These are phyloP conservation scores for Solanum hybrid DNA, from an alignment of 305 asterid genomes.

Conservation along the genomic window DNA sequence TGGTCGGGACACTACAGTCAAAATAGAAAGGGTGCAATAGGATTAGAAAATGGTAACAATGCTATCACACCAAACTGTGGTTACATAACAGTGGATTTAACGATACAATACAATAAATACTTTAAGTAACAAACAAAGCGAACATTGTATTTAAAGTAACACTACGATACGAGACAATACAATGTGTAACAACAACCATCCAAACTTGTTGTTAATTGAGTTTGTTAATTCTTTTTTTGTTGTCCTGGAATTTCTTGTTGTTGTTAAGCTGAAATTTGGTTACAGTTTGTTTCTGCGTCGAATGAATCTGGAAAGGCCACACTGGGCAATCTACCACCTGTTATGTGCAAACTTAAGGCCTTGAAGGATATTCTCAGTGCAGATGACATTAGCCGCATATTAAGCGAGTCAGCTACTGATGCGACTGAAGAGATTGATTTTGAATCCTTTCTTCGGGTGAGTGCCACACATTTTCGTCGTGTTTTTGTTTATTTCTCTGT, in stretches of 20 bases:
- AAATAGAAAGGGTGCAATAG: neutral
- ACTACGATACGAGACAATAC: neutral
- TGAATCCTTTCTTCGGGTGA: conserved; percentile 73
- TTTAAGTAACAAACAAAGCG: neutral
- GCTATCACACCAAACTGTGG: neutral
- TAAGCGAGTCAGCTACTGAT: conserved; percentile 46
- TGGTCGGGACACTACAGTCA: neutral
- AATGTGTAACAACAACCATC: neutral
- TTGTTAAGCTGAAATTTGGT: neutral
- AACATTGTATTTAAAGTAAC: neutral
- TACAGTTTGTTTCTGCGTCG: conserved; percentile 50
- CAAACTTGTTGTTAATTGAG: neutral
- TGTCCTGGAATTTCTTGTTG: neutral
- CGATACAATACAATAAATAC: neutral
- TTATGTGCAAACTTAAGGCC: conserved; percentile 55
- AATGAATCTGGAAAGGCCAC: conserved; percentile 53
- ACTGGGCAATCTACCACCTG: conserved; percentile 54
- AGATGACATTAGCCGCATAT: conserved; percentile 53
- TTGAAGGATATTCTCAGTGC: conserved; percentile 30
- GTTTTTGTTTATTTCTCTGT: neutral
- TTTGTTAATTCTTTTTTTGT: neutral
- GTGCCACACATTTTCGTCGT: neutral
- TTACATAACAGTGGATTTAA: neutral
- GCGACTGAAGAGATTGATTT: conserved; percentile 56
- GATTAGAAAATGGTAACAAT: neutral